Evolutionary conservation across 2,329 filamentous ascomycete genomes (phyloP).

Genomic region (Nemania sp.): DNA sequence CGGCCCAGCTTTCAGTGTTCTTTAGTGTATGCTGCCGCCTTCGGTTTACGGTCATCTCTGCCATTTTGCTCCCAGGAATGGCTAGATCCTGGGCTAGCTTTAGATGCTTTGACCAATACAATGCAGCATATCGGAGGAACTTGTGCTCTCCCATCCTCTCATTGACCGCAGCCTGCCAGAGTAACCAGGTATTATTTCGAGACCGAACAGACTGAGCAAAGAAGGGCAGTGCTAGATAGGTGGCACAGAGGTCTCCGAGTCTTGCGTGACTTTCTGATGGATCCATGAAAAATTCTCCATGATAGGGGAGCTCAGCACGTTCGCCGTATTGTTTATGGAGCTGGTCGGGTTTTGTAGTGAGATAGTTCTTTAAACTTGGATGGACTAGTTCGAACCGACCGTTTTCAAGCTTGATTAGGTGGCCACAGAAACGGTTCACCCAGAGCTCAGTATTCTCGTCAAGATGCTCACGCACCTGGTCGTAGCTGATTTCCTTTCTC

Average conservation of each 20-base stretch:
- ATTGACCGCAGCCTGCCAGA: constrained; percentile 10
- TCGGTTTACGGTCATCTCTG: neutral
- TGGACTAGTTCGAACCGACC: constrained; percentile 14
- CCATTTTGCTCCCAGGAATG: neutral
- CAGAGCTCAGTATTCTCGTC: constrained; percentile 21
- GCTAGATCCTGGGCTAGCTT: constrained; percentile 16
- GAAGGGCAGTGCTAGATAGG: constrained; percentile 6
- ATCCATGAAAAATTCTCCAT: constrained; percentile 12
- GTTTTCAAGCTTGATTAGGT: constrained; percentile 12
- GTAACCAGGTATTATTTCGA: neutral
- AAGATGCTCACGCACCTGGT: neutral
- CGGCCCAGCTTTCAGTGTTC: constrained; percentile 8
- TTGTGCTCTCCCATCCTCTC: constrained; percentile 14
- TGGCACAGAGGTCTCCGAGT: constrained; percentile 7
- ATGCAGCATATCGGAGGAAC: constrained; percentile 21
- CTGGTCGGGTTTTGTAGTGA: constrained; percentile 5
- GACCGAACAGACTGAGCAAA: neutral
- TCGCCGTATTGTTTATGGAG: constrained; percentile 12
- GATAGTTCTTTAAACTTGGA: constrained; percentile 18
- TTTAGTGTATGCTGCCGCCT: constrained; percentile 1
- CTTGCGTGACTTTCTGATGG: neutral
- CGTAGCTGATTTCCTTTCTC: constrained; percentile 5
- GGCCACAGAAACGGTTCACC: constrained; percentile 19
- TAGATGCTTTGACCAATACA: constrained; percentile 24
- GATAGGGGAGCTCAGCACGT: neutral